phyloP scores from a whole-genome alignment of 805 yeast genomes.

The Ogataea ramenticola region DNA sequence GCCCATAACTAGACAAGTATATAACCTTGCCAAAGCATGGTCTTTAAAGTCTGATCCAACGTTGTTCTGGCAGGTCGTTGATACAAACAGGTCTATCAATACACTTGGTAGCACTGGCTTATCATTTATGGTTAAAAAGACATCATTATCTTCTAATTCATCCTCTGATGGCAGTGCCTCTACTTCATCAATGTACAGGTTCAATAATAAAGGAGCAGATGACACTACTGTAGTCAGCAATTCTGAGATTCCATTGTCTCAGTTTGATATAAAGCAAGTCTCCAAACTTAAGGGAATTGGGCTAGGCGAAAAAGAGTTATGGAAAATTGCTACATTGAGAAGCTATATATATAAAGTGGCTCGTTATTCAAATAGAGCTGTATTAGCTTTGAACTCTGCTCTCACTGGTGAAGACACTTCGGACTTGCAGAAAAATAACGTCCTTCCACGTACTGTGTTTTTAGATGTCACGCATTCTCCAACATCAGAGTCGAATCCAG shows the following conservation, averaged over 20 bases:
- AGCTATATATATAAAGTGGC: conserved; percentile 61
- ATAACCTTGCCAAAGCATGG: conserved; percentile 64
- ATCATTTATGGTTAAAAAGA: conserved; percentile 23
- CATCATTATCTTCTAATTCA: conserved; percentile 3
- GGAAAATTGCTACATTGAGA: conserved; percentile 74
- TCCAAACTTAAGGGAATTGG: conserved; percentile 68
- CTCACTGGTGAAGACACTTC: conserved; percentile 1
- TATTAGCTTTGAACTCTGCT: conserved; percentile 1
- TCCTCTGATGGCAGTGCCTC: conserved; percentile 2
- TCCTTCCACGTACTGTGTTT: conserved; percentile 45
- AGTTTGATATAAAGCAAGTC: conserved; percentile 69
- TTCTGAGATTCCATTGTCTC: conserved; percentile 45
- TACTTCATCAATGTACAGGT: conserved; percentile 10
- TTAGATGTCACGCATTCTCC: conserved; percentile 33
- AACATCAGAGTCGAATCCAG: conserved; percentile 2
- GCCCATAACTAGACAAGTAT: conserved; percentile 62
- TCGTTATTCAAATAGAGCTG: conserved; percentile 28
- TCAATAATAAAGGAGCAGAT: conserved; percentile 15
- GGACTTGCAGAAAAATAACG: conserved; percentile 25
- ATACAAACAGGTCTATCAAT: conserved; percentile 25
- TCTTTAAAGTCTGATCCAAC: conserved; percentile 57
- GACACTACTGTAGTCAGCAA: conserved; percentile 32
- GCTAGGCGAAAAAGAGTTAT: conserved; percentile 58
- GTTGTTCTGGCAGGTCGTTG: conserved; percentile 68
- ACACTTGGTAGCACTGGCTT: conserved; percentile 39